Evolutionary conservation across 2,329 filamentous ascomycete species (phyloP), one percentile per base, ranked within the genome.

Genomic region (Aspergillus pseudoviridinutans): DNA sequence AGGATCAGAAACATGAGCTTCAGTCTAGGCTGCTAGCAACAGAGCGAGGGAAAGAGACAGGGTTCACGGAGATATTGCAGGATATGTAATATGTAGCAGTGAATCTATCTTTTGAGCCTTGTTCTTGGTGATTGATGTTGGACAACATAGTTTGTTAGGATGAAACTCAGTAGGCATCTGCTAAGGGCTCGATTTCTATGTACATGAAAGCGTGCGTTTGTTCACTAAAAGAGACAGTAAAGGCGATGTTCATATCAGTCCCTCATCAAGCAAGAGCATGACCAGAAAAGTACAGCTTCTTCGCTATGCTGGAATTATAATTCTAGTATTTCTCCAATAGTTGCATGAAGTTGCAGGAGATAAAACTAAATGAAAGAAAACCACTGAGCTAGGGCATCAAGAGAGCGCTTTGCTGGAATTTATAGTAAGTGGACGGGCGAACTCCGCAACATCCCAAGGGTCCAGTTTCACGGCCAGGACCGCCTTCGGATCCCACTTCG

Each of bases 1-100:
- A 76, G 61, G 86, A 89, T 71, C 79, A 84, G 51, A 86, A 88
- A 70, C 82, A 85, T 67, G 54, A 83, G 50, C 75, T 75, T 4
- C 79, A 85, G 63, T 74, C 77, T 38, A 76, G 65, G 58, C 54
- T 72, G 56, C 58, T 71, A 35, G 57, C 60, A 35, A 46, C 63
- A 49, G 66, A 68, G 61, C 66, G 81, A 66, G 80, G 83, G 50
- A 75, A 79, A 54, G 76, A 75, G 69, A 79, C 69, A 0, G 85
- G 85, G 0, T 88, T 87, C 55, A 84, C 85, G 0, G 78, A 86
- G 59, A 81, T 82, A 22, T 38, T 27, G 7, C 76, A 80, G 60
- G 81, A 50, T 20, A 20, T 47, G 22, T 47, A 24, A 47, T 47
- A 25, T 24, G 8, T 14, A 24, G 44, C 20, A 6, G 20, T 44